Evolutionary conservation across 2,329 filamentous ascomycete genomes (phyloP).

Genomic region (Tympanopsis confertula): DNA sequence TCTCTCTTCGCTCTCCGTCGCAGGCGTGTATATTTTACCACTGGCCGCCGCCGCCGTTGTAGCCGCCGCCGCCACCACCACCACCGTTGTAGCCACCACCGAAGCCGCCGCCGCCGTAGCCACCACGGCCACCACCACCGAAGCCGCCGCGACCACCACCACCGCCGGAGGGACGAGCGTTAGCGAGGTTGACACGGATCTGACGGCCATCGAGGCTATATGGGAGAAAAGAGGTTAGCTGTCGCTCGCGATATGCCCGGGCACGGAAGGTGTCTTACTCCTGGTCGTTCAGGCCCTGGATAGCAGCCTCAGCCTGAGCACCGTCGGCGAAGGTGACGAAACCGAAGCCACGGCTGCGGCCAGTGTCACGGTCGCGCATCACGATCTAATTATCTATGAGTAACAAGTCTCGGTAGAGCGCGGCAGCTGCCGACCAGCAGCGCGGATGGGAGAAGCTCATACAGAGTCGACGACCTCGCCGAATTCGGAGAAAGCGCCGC

Average conservation of each 20-base stretch:
- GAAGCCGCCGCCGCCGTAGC: conserved; percentile 7
- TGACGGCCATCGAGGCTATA: conserved; percentile 54
- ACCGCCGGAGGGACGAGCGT: conserved; percentile 35
- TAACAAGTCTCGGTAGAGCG: no score
- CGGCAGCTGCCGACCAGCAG: neutral
- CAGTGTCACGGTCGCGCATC: conserved; percentile 59
- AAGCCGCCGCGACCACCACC: no score
- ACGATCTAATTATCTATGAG: conserved; percentile 55
- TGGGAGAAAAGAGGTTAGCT: no score
- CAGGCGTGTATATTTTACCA: no score
- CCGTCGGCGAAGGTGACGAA: conserved; percentile 53
- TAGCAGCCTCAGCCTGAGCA: conserved; percentile 35
- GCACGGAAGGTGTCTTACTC: no score
- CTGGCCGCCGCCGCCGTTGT: no score
- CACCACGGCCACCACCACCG: conserved; percentile 26
- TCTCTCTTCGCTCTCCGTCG: no score
- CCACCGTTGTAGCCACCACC: no score
- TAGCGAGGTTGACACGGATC: conserved; percentile 60
- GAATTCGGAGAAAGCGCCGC: conserved; percentile 51
- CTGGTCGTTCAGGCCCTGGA: conserved; percentile 40
- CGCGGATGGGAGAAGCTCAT: no score
- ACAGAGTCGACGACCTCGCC: conserved; percentile 57
- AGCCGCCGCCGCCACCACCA: no score
- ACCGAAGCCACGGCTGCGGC: conserved; percentile 58
- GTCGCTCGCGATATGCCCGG: no score